phyloP scores from a whole-genome alignment of 2,329 filamentous ascomycete genomes.

The Talaromyces verruculosus region DNA sequence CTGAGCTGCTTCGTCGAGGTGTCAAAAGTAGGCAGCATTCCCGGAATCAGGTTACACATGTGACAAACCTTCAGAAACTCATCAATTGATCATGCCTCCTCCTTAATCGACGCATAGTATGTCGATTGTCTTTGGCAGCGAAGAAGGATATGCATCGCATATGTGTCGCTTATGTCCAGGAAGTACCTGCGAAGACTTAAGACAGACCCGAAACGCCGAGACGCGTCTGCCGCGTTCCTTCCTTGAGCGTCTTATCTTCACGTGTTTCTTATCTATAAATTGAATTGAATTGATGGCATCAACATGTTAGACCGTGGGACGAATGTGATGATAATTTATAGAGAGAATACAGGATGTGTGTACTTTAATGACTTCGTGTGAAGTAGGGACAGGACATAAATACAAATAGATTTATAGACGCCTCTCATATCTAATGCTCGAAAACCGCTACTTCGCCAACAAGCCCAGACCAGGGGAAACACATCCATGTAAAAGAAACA shows the following conservation, averaged over 20 bases:
- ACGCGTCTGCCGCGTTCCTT: slow-evolving; percentile 5
- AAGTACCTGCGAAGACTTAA: background rate
- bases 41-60: background rate
- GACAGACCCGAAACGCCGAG: background rate
- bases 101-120: background rate
- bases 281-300: background rate
- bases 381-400: background rate
- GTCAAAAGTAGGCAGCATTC: background rate
- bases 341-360: background rate
- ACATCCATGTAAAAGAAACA: background rate
- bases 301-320: background rate
- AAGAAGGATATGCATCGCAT: background rate
- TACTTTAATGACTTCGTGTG: background rate
- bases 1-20: background rate
- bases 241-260: background rate
- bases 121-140: background rate
- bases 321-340: background rate
- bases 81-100: background rate
- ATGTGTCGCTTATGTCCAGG: background rate
- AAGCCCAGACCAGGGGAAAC: background rate
- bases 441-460: background rate
- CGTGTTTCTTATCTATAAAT: background rate
- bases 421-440: slow-evolving; percentile 1
- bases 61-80: background rate
- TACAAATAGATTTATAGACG: background rate